Evolutionary conservation across 208 protist species (phyloP), one percentile per base, ranked within the genome.

Genomic region (Trypanosoma lewisi): DNA sequence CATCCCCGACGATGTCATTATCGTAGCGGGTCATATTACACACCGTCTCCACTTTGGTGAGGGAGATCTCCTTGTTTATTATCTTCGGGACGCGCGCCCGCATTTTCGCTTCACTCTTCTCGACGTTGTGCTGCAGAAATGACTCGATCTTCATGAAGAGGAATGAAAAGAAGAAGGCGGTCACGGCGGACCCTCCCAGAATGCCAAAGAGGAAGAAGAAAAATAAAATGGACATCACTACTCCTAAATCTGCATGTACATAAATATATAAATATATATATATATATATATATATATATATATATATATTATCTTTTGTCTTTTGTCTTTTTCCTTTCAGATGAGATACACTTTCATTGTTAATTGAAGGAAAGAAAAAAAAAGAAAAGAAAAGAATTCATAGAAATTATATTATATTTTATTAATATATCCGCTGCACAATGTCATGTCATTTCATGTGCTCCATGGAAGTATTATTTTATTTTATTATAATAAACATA

Each of bases 1-100:
- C 72, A 4, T 12, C 11, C 21, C 82, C 63, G 2, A 91, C 58
- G 50, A 92, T 82, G 60, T 80, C 75, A 73, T 88, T 60, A 42
- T 92, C 79, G 63, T 89, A 92, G 60, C 79, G 61, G 0, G 75
- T 77, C 50, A 92, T 77, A 47, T 79, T 67, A 53, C 89, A 92
- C 16, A 93, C 62, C 16, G 72, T 80, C 55, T 95, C 73, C 7
- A 91, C 80, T 56, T 88, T 87, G 14, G 79, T 74, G 0, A 67
- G 17, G 0, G 77, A 64, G 28, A 83, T 68, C 31, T 55, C 48
- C 3, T 81, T 79, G 0, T 70, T 78, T 52, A 73, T 74, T 7
- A 70, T 65, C 0, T 80, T 76, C 28, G 75, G 73, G 17, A 79
- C 65, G 27, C 70, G 77, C 36, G 62, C 50, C 1, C 69, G 61